Percentiles rank a stretch among this genome's conserved stretches.
These are phyloP conservation scores for Forsythia viridissima DNA, from an alignment of 257 asterid species.

Conservation along the genomic window DNA sequence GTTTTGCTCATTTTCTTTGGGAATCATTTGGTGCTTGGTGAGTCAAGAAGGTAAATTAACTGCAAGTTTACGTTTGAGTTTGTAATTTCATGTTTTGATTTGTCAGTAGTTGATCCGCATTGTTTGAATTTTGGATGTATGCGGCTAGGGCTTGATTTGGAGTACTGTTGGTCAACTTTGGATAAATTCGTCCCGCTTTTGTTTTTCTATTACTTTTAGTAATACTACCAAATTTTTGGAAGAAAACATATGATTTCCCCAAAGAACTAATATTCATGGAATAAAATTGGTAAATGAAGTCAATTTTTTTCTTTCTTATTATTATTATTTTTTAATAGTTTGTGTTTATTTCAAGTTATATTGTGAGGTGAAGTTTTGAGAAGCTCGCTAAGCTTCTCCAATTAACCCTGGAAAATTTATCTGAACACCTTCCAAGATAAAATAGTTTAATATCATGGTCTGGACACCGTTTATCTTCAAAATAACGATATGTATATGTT, in stretches of 20 bases:
- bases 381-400: neutral
- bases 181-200: neutral
- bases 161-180: conserved; percentile 21
- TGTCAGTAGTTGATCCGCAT: conserved; percentile 25
- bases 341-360: neutral
- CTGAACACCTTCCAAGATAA: neutral
- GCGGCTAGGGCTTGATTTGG: conserved; percentile 20
- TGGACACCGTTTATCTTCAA: neutral
- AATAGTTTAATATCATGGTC: neutral
- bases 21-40: conserved; percentile 7
- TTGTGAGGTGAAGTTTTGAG: neutral
- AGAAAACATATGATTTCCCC: neutral
- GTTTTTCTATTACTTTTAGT: neutral
- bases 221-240: neutral
- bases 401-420: no score
- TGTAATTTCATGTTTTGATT: conserved; percentile 12
- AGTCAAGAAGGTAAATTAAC: neutral
- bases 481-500: neutral
- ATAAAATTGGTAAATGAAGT: conserved; percentile 1
- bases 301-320: no score
- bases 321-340: neutral
- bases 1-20: conserved; percentile 13
- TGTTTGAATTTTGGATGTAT: conserved; percentile 20
- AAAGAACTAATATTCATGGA: conserved; percentile 7
- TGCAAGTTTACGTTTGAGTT: conserved; percentile 15